A percentile compares a stretch with the other conserved stretches of the same genome.
Conservation (phyloP, 2,329 filamentous ascomycete genomes). For the Epichloe aotearoae region DNA sequence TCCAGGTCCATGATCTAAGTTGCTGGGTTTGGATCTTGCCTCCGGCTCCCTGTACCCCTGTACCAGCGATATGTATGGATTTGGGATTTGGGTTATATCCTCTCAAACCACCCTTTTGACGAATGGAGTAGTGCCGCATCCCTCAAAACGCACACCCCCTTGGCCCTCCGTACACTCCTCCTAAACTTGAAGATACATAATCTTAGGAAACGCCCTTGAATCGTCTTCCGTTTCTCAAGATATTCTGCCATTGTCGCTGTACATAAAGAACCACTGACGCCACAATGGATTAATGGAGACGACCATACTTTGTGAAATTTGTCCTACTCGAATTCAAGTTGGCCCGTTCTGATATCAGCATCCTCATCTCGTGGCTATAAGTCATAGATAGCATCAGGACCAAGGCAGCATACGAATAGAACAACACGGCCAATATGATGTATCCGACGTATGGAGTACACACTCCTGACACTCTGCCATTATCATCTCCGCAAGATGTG, state of each 20-base stretch:
- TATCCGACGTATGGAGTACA: constrained; percentile 15
- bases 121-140: constrained; percentile 19
- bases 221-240: neutral
- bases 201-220: constrained; percentile 12
- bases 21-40: constrained; percentile 19
- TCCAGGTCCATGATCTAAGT: constrained; percentile 19
- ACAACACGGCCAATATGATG: constrained; percentile 14
- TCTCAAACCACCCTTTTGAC: constrained; percentile 13
- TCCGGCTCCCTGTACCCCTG: constrained; percentile 16
- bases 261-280: neutral
- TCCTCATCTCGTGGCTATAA: neutral
- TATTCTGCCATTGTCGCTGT: neutral
- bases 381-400: neutral
- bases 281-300: neutral
- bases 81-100: constrained; percentile 22
- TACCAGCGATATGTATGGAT: constrained; percentile 17
- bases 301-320: no score
- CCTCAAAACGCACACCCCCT: constrained; percentile 14
- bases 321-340: no score
- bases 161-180: neutral
- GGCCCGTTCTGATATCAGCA: no score
- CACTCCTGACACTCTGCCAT: constrained; percentile 14
- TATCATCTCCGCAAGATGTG: constrained; percentile 21
- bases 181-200: constrained; percentile 19
- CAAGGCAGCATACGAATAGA: neutral